Evolutionary conservation across 1,284 basidiomycete species (phyloP), one percentile per base, ranked within the genome.

Genomic region (Taiwanofungus camphoratus): DNA sequence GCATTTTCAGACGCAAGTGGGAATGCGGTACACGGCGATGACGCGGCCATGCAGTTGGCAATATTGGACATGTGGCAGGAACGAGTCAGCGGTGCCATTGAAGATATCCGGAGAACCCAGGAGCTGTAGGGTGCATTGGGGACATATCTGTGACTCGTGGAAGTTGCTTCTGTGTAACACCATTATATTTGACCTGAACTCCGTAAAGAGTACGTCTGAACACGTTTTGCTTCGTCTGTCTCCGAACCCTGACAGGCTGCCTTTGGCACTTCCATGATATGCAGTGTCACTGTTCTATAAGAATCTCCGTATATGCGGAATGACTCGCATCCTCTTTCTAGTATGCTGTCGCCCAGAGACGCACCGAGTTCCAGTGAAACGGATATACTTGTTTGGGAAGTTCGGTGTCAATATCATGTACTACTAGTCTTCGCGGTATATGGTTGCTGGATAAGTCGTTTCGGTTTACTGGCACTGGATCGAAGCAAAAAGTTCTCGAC

Each of bases 61-160:
- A 69, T 73, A 12, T 50, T 75, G 33, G 57, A 67, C 31, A 69
- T 73, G 53, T 64, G 68, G 49, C 38, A 75, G 13, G 67, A 72
- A 29, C 61, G 73, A 34, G 60, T 71, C 11, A 61, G 69, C 42
- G 49, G 50, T 22, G 61, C 66, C 2, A 38, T 51, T 7, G 29
- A 26, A 35, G 22, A 32, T 18, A 33, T 41, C 27, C 22, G 32
- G 18, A 30, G 45, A 44, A 24, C 6, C 26, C 16, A 20, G 23
- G 12, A 3, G 16, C 11, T 23, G 6, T 9, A 20, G 20, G n/a
- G 20, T 12, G 19, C 27, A 36, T 19, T 5, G 21, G 6, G 4
- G 16, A 11, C 11, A 22, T 15, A 13, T 23, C 11, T 7, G 19
- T 23, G 19, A 8, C 16, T 39, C 18, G 16, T 18, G 13, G 16